Evolutionary conservation across 208 protist genomes (phyloP).

Genomic region (Leishmania tarentolae): DNA sequence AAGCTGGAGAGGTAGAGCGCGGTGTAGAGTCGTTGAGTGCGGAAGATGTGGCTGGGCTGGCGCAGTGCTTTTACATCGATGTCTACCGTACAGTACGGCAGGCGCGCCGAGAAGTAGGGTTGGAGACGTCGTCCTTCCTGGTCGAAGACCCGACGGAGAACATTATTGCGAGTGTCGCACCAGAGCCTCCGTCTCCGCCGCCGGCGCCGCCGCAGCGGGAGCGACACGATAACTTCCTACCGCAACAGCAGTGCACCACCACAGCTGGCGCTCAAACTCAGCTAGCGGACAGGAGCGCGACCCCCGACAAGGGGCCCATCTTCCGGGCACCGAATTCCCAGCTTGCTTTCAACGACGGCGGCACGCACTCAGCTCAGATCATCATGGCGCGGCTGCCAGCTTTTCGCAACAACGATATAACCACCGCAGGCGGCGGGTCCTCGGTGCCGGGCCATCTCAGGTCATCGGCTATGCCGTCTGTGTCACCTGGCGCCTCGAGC

Average conservation of each 20-base stretch:
- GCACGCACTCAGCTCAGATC: slow-evolving; percentile 29
- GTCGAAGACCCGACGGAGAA: slow-evolving; percentile 44
- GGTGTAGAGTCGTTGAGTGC: slow-evolving; percentile 75
- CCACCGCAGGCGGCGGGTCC: background rate
- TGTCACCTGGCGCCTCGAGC: background rate
- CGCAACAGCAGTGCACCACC: background rate
- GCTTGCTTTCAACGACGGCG: slow-evolving; percentile 29
- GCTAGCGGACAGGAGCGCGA: background rate
- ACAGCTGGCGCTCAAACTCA: background rate
- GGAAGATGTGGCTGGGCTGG: slow-evolving; percentile 65
- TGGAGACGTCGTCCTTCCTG: slow-evolving; percentile 54
- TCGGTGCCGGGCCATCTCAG: background rate
- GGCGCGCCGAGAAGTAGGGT: slow-evolving; percentile 31
- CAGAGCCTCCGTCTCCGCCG: slow-evolving; percentile 3
- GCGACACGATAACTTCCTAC: background rate
- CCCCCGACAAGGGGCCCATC: slow-evolving; percentile 9
- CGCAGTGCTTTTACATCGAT: slow-evolving; percentile 82
- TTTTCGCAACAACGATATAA: slow-evolving; percentile 36
- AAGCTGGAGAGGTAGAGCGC: slow-evolving; percentile 41
- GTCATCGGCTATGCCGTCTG: background rate
- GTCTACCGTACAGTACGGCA: slow-evolving; percentile 61
- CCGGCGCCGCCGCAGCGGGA: slow-evolving; percentile 19
- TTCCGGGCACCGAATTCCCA: slow-evolving; percentile 16
- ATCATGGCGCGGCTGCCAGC: slow-evolving; percentile 22
- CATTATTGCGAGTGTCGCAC: slow-evolving; percentile 18